A percentile compares a stretch with the other conserved stretches of the same genome.
phyloP scores from a whole-genome alignment of 2,329 filamentous ascomycete genomes.

The Aspergillaceae sp. region DNA sequence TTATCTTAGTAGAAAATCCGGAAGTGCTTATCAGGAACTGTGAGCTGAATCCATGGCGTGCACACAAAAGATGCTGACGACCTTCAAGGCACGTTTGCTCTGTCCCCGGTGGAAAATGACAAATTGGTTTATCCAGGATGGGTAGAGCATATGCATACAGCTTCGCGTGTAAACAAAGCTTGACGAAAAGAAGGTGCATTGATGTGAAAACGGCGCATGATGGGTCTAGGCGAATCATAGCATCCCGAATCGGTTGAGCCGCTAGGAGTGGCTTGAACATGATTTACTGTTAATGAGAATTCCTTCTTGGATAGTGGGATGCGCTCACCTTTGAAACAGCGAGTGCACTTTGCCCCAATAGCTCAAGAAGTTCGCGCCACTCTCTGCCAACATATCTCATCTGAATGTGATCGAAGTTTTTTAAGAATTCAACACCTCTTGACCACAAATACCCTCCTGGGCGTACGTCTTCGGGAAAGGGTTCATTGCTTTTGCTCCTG shows the following conservation, averaged over 20 bases:
- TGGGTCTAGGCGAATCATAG: conserved; percentile 38
- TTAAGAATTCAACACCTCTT: conserved; percentile 43
- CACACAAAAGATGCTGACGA: conserved; percentile 19
- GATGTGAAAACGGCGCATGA: conserved; percentile 37
- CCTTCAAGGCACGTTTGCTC: conserved; percentile 17
- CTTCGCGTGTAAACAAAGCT: conserved; percentile 35
- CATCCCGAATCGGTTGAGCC: conserved; percentile 33
- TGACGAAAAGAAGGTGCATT: conserved; percentile 33
- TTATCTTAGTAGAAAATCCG: conserved; percentile 33
- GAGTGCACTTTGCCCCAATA: conserved; percentile 23
- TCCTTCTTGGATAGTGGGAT: neutral
- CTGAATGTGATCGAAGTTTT: conserved; percentile 44
- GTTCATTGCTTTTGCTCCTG: conserved; percentile 27
- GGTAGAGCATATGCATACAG: conserved; percentile 32
- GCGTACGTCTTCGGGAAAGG: conserved; percentile 30
- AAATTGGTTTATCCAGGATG: conserved; percentile 35
- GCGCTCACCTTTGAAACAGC: conserved; percentile 23
- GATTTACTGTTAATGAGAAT: conserved; percentile 2
- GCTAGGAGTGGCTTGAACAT: conserved; percentile 29
- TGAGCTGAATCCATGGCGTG: conserved; percentile 22
- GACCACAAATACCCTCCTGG: conserved; percentile 43
- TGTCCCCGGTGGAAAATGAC: conserved; percentile 28
- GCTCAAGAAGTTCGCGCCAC: conserved; percentile 28
- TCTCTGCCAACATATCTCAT: conserved; percentile 36
- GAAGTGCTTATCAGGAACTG: conserved; percentile 29